These are phyloP conservation scores for Phytophthora cryptogea DNA, from an alignment of 352 stramenopile species.

Conservation along the genomic window DNA sequence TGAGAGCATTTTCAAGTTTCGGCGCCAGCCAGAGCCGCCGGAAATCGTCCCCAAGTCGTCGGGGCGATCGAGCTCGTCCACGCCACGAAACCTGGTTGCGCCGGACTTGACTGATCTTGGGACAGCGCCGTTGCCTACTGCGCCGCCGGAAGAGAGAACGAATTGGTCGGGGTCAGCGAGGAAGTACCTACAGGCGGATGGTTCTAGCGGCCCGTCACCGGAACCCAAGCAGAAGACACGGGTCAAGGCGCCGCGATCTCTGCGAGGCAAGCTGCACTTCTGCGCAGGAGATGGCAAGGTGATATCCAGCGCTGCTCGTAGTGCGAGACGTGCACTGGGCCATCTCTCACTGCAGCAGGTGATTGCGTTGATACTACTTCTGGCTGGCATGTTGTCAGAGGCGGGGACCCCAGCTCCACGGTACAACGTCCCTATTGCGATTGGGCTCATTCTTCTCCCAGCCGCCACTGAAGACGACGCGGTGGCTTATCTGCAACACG, in stretches of 20 bases:
- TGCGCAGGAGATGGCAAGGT: constrained; percentile 20
- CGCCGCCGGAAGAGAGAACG: constrained; percentile 1
- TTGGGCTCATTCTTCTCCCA: constrained; percentile 49
- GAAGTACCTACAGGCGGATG: constrained; percentile 27
- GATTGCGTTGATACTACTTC: constrained; percentile 55
- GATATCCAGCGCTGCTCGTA: constrained; percentile 13
- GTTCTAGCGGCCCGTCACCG: neutral
- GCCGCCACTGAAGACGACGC: constrained; percentile 33
- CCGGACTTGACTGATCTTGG: constrained; percentile 36
- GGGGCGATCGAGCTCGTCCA: constrained; percentile 22
- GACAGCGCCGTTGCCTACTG: constrained; percentile 12
- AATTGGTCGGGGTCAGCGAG: constrained; percentile 9
- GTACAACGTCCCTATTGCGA: constrained; percentile 75
- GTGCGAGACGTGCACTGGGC: constrained; percentile 33
- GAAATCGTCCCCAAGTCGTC: constrained; percentile 25
- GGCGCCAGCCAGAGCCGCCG: constrained; percentile 18
- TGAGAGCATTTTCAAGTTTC: constrained; percentile 46
- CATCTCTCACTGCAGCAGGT: constrained; percentile 60
- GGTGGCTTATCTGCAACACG: constrained; percentile 15
- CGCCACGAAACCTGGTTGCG: constrained; percentile 43
- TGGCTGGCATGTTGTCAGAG: constrained; percentile 69
- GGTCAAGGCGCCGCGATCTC: constrained; percentile 26
- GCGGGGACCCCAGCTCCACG: constrained; percentile 59
- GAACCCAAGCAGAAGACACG: constrained; percentile 9
- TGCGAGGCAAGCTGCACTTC: constrained; percentile 36